Conservation (phyloP, 1,284 basidiomycete species). For the Boletus sp. region DNA sequence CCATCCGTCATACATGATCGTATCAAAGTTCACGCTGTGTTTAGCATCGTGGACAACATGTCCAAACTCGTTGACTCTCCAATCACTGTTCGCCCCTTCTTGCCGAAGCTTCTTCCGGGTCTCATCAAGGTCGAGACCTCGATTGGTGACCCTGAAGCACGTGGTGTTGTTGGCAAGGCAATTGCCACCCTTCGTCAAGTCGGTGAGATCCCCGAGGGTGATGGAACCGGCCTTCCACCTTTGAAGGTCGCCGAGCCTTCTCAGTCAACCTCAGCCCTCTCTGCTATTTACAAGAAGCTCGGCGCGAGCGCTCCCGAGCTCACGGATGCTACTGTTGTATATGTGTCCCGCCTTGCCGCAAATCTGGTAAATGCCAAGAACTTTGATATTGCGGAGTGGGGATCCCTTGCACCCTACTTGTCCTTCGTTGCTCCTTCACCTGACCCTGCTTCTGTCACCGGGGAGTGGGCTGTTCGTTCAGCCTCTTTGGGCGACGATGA, state of each 20-base stretch:
- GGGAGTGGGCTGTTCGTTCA: constrained; percentile 86
- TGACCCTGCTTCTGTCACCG: constrained; percentile 66
- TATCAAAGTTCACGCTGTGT: constrained; percentile 15
- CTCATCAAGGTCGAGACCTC: constrained; percentile 90
- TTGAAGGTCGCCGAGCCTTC: constrained; percentile 71
- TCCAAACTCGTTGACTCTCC: constrained; percentile 95
- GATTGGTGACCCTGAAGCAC: constrained; percentile 95
- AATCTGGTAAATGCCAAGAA: constrained; percentile 88
- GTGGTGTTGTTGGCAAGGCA: constrained; percentile 82
- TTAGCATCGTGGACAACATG: constrained; percentile 95
- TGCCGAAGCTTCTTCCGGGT: constrained; percentile 92
- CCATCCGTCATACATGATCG: constrained; percentile 14
- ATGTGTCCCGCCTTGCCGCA: constrained; percentile 77
- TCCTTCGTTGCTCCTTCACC: constrained; percentile 62
- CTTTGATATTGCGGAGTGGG: constrained; percentile 89
- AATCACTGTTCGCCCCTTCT: constrained; percentile 92
- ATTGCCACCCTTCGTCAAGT: constrained; percentile 92
- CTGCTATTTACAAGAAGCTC: constrained; percentile 81
- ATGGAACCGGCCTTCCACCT: constrained; percentile 87
- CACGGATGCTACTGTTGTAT: constrained; percentile 61
- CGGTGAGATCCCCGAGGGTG: constrained; percentile 78
- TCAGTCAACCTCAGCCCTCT: constrained; percentile 63
- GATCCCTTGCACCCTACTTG: constrained; percentile 76
- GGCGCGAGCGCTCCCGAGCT: constrained; percentile 56
- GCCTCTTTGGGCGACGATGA: constrained; percentile 77